phyloP scores from a whole-genome alignment of 1,284 basidiomycete species.

The Trametes pubescens region DNA sequence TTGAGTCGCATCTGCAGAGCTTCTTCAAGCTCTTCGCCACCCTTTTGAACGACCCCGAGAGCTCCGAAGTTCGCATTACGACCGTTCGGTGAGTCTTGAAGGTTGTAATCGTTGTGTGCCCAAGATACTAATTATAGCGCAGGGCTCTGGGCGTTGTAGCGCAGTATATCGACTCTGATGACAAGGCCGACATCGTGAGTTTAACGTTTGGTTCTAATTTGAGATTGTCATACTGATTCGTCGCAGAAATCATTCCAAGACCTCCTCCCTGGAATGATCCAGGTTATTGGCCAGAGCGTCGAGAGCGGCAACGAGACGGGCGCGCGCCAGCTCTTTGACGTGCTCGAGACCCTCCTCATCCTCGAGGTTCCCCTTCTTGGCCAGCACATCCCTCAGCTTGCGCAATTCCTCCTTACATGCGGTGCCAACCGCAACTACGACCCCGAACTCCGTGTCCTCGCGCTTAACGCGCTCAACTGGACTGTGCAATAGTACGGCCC shows the following conservation, averaged over 20 bases:
- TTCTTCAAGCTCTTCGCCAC: conserved; percentile 87
- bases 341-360: conserved; percentile 95
- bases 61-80: conserved; percentile 90
- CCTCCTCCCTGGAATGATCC: conserved; percentile 90
- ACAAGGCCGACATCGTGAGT: conserved; percentile 88
- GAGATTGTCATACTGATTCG: too few relatives aligned
- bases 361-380: conserved; percentile 93
- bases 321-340: conserved; percentile 93
- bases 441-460: conserved; percentile 87
- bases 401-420: conserved; percentile 88
- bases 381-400: conserved; percentile 89
- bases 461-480: conserved; percentile 96
- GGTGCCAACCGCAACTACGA: conserved; percentile 87
- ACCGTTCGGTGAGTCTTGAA: conserved; percentile 72
- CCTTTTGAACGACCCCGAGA: conserved; percentile 89
- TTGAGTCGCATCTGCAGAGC: conserved; percentile 79
- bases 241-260: conserved; percentile 87
- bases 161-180: conserved; percentile 91
- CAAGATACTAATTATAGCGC: conserved; percentile 19
- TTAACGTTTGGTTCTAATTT: too few relatives aligned
- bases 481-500: conserved; percentile 86
- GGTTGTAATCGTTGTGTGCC: conserved; percentile 1
- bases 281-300: conserved; percentile 90
- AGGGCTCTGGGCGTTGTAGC: conserved; percentile 93
- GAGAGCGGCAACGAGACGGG: conserved; percentile 83